Conservation (phyloP, 2,329 filamentous ascomycete genomes). For the Aspergillus fischeri region DNA sequence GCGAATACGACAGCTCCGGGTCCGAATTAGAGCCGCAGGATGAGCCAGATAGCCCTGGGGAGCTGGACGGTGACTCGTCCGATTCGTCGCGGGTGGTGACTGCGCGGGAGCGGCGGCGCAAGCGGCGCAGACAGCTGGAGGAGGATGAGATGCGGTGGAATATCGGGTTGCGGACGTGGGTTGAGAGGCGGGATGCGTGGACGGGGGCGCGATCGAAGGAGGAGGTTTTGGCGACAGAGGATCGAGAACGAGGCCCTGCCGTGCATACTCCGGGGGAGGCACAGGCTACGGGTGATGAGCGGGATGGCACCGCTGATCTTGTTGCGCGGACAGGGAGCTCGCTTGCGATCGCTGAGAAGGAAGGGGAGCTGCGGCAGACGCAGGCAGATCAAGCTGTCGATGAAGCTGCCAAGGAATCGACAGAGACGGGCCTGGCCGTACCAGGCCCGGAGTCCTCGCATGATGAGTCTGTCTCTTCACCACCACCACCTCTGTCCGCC, state of each 20-base stretch:
- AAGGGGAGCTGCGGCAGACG: slow-evolving; percentile 5
- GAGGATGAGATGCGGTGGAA: slow-evolving; percentile 73
- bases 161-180: slow-evolving; percentile 73
- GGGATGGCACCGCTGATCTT: slow-evolving; percentile 8
- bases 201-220: slow-evolving; percentile 59
- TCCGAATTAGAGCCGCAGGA: slow-evolving; percentile 33
- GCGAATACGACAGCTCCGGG: slow-evolving; percentile 35
- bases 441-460: slow-evolving; percentile 36
- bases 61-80: slow-evolving; percentile 12
- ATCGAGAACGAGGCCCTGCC: slow-evolving; percentile 6
- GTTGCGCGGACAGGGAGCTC: slow-evolving; percentile 18
- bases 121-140: slow-evolving; percentile 54
- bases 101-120: slow-evolving; percentile 50
- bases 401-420: slow-evolving; percentile 20
- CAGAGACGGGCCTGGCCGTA: slow-evolving; percentile 22
- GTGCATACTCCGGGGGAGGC: neutral
- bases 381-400: slow-evolving; percentile 18
- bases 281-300: neutral
- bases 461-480: slow-evolving; percentile 21
- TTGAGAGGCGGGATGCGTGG: slow-evolving; percentile 75
- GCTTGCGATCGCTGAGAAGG: slow-evolving; percentile 20
- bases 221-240: slow-evolving; percentile 20
- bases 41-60: slow-evolving; percentile 8
- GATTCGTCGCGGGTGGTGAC: slow-evolving; percentile 33
- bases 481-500: slow-evolving; percentile 15